A percentile compares a stretch with the other conserved stretches of the same genome.
phyloP scores from a whole-genome alignment of 768 basidiomycete genomes.

The Xerocomellus amylosporus region DNA sequence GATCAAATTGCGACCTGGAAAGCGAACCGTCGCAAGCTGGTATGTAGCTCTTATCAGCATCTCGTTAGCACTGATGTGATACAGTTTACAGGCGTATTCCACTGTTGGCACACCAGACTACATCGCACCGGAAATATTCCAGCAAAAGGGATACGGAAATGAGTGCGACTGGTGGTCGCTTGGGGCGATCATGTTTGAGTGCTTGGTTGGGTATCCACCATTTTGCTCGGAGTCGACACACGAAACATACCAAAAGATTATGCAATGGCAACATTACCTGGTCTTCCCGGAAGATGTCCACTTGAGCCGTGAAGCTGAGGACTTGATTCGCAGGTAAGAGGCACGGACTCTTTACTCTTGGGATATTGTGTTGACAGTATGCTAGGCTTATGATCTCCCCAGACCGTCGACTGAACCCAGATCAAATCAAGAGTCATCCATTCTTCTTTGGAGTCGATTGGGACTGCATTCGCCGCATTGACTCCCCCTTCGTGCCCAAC shows the following conservation, averaged over 20 bases:
- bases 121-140: slow-evolving; percentile 96
- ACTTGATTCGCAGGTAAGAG: slow-evolving; percentile 74
- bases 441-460: slow-evolving; percentile 98
- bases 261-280: slow-evolving; percentile 88
- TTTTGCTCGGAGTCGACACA: slow-evolving; percentile 96
- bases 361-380: slow-evolving; percentile 5
- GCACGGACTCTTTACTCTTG: not conserved
- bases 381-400: slow-evolving; percentile 78
- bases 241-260: slow-evolving; percentile 97
- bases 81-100: slow-evolving; percentile 74
- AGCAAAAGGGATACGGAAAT: slow-evolving; percentile 95
- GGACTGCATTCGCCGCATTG: slow-evolving; percentile 81
- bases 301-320: slow-evolving; percentile 86
- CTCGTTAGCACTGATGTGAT: slow-evolving; percentile 1
- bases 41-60: slow-evolving; percentile 34
- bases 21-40: slow-evolving; percentile 93
- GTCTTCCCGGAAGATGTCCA: slow-evolving; percentile 93
- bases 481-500: slow-evolving; percentile 95
- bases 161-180: slow-evolving; percentile 99
- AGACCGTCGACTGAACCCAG: slow-evolving; percentile 73
- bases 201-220: slow-evolving; percentile 93
- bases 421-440: slow-evolving; percentile 86
- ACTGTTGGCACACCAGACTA: slow-evolving; percentile 98
- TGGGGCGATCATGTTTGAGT: slow-evolving; percentile 98
- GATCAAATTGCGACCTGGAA: slow-evolving; percentile 98